Base-by-base conservation (phyloP, 306 rosid species). In the Mimosa pudica region DNA sequence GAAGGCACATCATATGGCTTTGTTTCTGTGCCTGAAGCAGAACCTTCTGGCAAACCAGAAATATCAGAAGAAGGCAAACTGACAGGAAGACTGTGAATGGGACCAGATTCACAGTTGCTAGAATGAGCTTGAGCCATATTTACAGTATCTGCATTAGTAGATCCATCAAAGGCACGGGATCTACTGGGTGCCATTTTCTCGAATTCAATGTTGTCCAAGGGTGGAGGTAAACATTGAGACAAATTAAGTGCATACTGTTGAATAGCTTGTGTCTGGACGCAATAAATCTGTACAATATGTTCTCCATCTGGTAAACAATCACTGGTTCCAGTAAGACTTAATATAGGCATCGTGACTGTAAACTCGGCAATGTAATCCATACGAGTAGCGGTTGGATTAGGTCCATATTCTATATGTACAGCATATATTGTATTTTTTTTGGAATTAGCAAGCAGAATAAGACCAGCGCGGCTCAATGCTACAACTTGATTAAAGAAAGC, bases 201-300 rank as follows among this genome's bases (percentile, higher is more conserved):
- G 60, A 77, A 73, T 70, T 87, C 95, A 64, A 65, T 71, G 71
- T 82, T 85, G 70, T 88, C 90, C 48, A 90, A 35, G 4, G 94
- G 89, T 1, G 92, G 91, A 78, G 95, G 95, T 79, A 90, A 81
- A 84, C 95, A 90, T 76, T 89, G 95, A 70, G 91, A 87, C 69
- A 90, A 81, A 78, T 84, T 78, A 71, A 90, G 87, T 49, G 92
- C 95, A 81, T 90, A 90, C 66, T 90, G 95, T 80, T 90, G 95
- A 81, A 90, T 90, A 81, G 95, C 95, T 86, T 89, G 95, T 78
- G 95, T 90, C 86, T 90, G 95, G 74, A 90, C 89, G 41, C 95
- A 90, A 82, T 90, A 88, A 52, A 90, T 79, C 82, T 90, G 95
- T 11, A 90, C 91, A 63, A 81, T 83, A 80, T 85, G 91, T 32